Evolutionary conservation across 2,329 filamentous ascomycete species (phyloP), one percentile per base, ranked within the genome.

Genomic region (Penicillium sp.): DNA sequence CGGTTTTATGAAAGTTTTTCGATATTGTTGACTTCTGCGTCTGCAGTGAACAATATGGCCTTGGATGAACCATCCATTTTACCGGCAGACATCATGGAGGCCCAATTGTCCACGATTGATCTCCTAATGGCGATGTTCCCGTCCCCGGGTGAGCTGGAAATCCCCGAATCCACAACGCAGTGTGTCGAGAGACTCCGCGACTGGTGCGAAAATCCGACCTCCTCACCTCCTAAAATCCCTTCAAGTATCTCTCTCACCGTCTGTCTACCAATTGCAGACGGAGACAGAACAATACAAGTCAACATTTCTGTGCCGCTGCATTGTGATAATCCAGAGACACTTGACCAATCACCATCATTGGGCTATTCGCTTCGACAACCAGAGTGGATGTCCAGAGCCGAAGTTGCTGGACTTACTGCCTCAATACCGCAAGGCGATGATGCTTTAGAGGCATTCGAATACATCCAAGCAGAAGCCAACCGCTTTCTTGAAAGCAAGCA

Each of bases 71-170:
- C n/a, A 23, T 53, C 12, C 1, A n/a, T 67, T 38, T 64, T 82
- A 9, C 73, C 79, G 0, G 65, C 65, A n/a, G 79, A 82, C 8
- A 61, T 81, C 1, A 72, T 82, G 64, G 78, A 80, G 57, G 70
- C 77, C 13, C 81, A 82, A 66, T 67, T 83, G 12, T 77, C 76
- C 1, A 79, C 79, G 53, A 73, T 83, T 35, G 81, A 83, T 50
- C 78, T 84, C n/a, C 67, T 84, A 3, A 68, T 74, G 62, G 80
- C 81, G 10, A 84, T 84, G 82, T 84, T 81, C 58, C 75, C 77
- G 0, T 66, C 66, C 0, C 58, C 66, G 1, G 66, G 64, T 0
- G 78, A 82, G 15, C 68, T 79, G 1, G 80, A 81, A 1, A 66
- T 71, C 4, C 68, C 78, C 2, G 73, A 66, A n/a, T 71, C 78